A percentile compares a stretch with the other conserved stretches of the same genome.
Conservation (phyloP, 345 rosid species). For the Eucalyptus curtisii region DNA sequence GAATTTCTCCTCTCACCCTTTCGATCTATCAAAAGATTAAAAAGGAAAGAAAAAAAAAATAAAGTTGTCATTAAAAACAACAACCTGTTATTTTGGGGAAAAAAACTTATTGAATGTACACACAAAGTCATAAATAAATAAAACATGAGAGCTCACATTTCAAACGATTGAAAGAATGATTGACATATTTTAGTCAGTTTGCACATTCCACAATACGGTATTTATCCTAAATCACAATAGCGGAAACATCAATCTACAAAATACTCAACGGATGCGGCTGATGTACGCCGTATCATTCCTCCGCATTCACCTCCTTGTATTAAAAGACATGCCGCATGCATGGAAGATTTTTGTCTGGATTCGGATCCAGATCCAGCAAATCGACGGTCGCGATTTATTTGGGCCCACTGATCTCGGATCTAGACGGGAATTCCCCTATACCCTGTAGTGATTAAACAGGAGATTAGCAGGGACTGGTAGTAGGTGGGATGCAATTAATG, state of each 20-base stretch:
- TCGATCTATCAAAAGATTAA: not conserved
- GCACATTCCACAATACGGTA: not conserved
- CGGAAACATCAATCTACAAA: not conserved
- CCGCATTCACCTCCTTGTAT: not conserved
- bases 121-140: not conserved
- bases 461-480: not conserved
- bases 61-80: not conserved
- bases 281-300: not conserved
- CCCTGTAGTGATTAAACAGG: not conserved
- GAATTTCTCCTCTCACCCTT: not conserved
- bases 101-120: not conserved
- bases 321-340: not conserved
- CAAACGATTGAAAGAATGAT: not conserved
- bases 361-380: not conserved
- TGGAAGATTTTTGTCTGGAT: not conserved
- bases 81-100: not conserved
- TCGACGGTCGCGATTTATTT: not conserved
- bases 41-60: not conserved
- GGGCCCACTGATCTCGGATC: not conserved
- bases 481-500: not conserved
- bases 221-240: not conserved
- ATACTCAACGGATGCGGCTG: not conserved
- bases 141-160: not conserved
- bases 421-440: rapidly evolving
- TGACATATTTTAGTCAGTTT: not conserved